These are phyloP conservation scores for Boechera retrofracta DNA, from an alignment of 345 rosid genomes.

Conservation along the genomic window DNA sequence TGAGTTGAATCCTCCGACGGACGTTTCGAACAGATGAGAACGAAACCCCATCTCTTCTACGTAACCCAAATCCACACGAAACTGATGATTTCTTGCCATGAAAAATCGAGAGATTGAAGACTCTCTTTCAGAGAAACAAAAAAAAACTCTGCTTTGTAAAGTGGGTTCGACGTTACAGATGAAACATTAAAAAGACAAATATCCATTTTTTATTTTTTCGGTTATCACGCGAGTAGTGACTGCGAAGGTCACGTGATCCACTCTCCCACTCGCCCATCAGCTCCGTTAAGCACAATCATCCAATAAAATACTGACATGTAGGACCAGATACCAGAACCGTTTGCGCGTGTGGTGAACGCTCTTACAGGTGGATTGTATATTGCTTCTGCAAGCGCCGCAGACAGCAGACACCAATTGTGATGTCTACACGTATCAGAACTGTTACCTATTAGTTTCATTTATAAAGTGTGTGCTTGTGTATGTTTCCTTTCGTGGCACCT, in stretches of 20 bases:
- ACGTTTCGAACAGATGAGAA: constrained; percentile 7
- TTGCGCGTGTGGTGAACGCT: neutral
- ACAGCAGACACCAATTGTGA: constrained; percentile 14
- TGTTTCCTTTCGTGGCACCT: constrained; percentile 10
- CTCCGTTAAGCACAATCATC: neutral
- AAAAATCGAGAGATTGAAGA: constrained; percentile 2
- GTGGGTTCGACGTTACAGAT: neutral
- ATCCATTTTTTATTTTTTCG: neutral
- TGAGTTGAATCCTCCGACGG: neutral
- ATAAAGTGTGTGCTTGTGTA: constrained; percentile 18
- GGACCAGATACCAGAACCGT: neutral
- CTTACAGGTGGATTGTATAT: neutral
- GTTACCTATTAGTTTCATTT: neutral
- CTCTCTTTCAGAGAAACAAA: neutral
- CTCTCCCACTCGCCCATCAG: constrained; percentile 25
- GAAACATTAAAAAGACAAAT: neutral
- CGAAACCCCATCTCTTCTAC: neutral
- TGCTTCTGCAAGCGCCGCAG: constrained; percentile 30
- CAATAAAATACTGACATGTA: neutral
- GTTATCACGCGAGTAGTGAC: neutral
- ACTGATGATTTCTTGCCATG: constrained; percentile 11
- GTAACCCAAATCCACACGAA: constrained; percentile 17
- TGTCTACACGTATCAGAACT: constrained; percentile 15
- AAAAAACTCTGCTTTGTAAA: neutral
- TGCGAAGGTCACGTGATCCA: constrained; percentile 39